Percentiles rank a stretch among this genome's conserved stretches.
Evolutionary conservation across 2,329 filamentous ascomycete genomes (phyloP).

Genomic region (Calonectria multiphialidica): DNA sequence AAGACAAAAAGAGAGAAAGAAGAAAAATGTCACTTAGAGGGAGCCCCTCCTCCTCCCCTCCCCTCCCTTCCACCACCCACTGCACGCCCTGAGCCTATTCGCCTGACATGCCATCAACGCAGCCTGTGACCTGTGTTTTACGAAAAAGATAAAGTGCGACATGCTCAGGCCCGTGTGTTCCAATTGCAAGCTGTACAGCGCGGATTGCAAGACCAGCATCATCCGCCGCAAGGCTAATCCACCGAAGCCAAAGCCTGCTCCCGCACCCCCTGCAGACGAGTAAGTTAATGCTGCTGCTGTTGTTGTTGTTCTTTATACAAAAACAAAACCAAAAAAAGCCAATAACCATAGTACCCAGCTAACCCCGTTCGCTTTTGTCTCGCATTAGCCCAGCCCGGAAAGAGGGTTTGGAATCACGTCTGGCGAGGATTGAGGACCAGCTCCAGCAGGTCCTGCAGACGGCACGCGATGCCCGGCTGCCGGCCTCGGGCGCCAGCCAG

Average conservation of each 20-base stretch:
- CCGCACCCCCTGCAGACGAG: slow-evolving; percentile 29
- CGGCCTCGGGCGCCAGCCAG: background rate
- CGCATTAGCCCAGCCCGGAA: background rate
- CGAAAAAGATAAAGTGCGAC: slow-evolving; percentile 61
- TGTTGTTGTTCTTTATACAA: background rate
- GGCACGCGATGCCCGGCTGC: slow-evolving; percentile 29
- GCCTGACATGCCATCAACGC: slow-evolving; percentile 5
- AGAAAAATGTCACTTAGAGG: too few relatives aligned
- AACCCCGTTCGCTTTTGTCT: background rate
- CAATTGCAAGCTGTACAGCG: slow-evolving; percentile 57
- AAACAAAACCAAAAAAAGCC: background rate
- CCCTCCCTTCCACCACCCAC: background rate
- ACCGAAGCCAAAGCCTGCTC: slow-evolving; percentile 27
- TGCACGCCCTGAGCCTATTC: background rate
- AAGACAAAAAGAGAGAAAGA: background rate
- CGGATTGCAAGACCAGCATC: slow-evolving; percentile 49
- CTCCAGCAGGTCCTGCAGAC: slow-evolving; percentile 46
- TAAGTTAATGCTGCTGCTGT: slow-evolving; percentile 9
- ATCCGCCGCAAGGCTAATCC: slow-evolving; percentile 42
- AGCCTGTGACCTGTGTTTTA: slow-evolving; percentile 59
- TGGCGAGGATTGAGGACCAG: slow-evolving; percentile 48
- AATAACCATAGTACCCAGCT: background rate
- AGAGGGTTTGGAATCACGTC: slow-evolving; percentile 35
- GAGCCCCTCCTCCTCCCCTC: background rate
- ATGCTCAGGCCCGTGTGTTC: slow-evolving; percentile 58